Conservation (phyloP, 2,329 filamentous ascomycete genomes). For the Westerdykella ornata region DNA sequence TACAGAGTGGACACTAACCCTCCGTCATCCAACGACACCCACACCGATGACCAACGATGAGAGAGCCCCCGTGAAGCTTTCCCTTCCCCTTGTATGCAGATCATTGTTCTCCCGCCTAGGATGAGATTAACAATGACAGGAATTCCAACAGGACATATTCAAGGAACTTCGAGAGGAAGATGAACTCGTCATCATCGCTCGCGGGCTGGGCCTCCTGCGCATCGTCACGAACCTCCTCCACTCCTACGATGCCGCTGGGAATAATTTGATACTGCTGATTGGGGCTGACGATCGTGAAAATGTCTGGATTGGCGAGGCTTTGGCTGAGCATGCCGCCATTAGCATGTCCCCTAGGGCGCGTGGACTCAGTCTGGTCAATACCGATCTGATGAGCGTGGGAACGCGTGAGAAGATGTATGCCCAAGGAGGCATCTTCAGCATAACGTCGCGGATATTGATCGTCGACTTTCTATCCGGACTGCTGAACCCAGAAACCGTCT, state of each 20-base stretch:
- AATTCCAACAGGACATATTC: constrained; percentile 95
- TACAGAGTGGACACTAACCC: not conserved
- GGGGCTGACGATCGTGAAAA: constrained; percentile 91
- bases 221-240: constrained; percentile 94
- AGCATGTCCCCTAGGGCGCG: constrained; percentile 75
- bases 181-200: constrained; percentile 86
- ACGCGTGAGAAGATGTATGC: constrained; percentile 88
- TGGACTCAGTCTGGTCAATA: constrained; percentile 87
- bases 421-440: constrained; percentile 84
- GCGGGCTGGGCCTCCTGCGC: constrained; percentile 84
- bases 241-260: constrained; percentile 91
- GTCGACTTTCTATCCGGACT: constrained; percentile 85
- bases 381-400: constrained; percentile 81
- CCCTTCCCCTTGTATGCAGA: constrained; percentile 60
- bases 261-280: constrained; percentile 83
- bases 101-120: constrained; percentile 5
- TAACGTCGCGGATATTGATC: constrained; percentile 90
- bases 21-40: not conserved
- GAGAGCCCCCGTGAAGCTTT: constrained; percentile 64
- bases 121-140: constrained; percentile 36
- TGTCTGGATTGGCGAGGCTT: constrained; percentile 90
- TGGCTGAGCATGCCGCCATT: constrained; percentile 91
- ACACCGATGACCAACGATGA: constrained; percentile 37
- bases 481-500: constrained; percentile 75
- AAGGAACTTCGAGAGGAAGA: constrained; percentile 66